Evolutionary conservation across 371 early-diverging fungal genomes (phyloP).

Genomic region (Apophysomyces trapeziformis): DNA sequence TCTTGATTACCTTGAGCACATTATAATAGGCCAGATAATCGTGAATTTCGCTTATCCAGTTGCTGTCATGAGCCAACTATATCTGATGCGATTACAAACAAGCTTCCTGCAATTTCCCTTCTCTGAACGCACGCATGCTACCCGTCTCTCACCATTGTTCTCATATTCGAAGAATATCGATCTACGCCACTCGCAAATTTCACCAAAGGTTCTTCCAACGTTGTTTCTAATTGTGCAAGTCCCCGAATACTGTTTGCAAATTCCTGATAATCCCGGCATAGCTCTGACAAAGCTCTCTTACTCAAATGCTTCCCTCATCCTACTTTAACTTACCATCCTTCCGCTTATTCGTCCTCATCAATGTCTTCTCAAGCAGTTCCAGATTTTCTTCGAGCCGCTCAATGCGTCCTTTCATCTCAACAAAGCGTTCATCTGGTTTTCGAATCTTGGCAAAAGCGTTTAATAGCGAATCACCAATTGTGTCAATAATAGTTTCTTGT

Average conservation of each 20-base stretch:
- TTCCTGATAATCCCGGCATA: slow-evolving; percentile 80
- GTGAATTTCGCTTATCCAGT: slow-evolving; percentile 78
- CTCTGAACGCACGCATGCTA: background rate
- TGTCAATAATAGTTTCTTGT: slow-evolving; percentile 79
- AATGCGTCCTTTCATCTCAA: slow-evolving; percentile 78
- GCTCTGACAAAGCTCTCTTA: slow-evolving; percentile 49
- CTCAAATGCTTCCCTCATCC: background rate
- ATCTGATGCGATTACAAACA: slow-evolving; percentile 10
- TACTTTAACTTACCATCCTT: slow-evolving; percentile 56
- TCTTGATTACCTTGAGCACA: slow-evolving; percentile 68
- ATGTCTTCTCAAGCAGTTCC: slow-evolving; percentile 74
- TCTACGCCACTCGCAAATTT: slow-evolving; percentile 69
- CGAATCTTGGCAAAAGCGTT: slow-evolving; percentile 92
- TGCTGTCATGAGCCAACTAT: slow-evolving; percentile 54
- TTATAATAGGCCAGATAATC: slow-evolving; percentile 90
- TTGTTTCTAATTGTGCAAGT: slow-evolving; percentile 83
- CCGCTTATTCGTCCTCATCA: slow-evolving; percentile 75
- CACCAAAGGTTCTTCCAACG: slow-evolving; percentile 67
- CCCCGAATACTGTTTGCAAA: slow-evolving; percentile 74
- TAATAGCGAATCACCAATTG: slow-evolving; percentile 84
- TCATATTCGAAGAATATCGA: slow-evolving; percentile 63
- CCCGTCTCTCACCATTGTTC: slow-evolving; percentile 57
- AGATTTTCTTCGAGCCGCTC: slow-evolving; percentile 87
- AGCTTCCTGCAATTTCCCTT: background rate
- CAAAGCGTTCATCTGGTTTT: slow-evolving; percentile 85